A percentile compares a stretch with the other conserved stretches of the same genome.
These are phyloP conservation scores for Dittrichia graveolens DNA, from an alignment of 129 eudicot species.

Conservation along the genomic window DNA sequence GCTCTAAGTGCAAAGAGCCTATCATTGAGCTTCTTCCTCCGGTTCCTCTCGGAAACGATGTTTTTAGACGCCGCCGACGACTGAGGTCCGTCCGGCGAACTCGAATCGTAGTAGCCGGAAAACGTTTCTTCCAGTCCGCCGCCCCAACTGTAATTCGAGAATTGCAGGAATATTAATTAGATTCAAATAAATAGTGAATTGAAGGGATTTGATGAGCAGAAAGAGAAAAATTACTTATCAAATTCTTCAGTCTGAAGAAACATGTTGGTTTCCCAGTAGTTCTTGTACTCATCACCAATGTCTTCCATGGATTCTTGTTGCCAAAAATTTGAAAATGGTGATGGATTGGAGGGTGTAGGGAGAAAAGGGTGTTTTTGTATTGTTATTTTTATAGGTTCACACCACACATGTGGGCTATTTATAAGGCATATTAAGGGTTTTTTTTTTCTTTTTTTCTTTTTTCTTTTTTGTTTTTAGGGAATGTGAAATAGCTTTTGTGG, in stretches of 20 bases:
- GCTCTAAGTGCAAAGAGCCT: constrained; percentile 88
- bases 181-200: background rate
- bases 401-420: constrained; percentile 29
- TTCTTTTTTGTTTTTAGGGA: no score
- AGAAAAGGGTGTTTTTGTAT: constrained; percentile 35
- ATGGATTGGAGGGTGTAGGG: constrained; percentile 9
- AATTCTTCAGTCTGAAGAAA: constrained; percentile 65
- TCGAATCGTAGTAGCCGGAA: constrained; percentile 72
- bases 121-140: constrained; percentile 57
- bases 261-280: constrained; percentile 81
- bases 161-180: background rate
- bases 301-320: constrained; percentile 32
- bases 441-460: no score
- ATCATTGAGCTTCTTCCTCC: constrained; percentile 87
- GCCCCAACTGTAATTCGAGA: constrained; percentile 39
- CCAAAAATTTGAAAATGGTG: background rate
- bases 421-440: constrained; percentile 5
- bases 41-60: constrained; percentile 83
- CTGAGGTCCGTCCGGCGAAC: constrained; percentile 83
- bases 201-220: background rate
- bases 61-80: constrained; percentile 68
- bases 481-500: no score
- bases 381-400: constrained; percentile 2
- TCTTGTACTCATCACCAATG: constrained; percentile 34
- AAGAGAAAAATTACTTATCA: constrained; percentile 44